Evolutionary conservation across 2,329 filamentous ascomycete species (phyloP), one percentile per base, ranked within the genome.

Genomic region (Xylaria sp.): DNA sequence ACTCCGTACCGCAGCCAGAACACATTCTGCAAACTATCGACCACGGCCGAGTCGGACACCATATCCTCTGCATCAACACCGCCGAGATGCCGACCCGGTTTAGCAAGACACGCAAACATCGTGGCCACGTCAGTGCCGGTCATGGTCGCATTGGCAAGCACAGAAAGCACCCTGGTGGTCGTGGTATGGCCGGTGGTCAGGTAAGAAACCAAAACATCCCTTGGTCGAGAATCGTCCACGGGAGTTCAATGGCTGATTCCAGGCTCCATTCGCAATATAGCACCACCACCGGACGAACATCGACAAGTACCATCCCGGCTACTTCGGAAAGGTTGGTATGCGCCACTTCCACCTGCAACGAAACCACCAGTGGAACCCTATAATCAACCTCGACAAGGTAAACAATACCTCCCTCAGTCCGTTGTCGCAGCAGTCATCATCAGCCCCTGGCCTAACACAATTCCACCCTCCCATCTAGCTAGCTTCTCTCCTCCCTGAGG

Each of bases 101-200:
- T 29, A 67, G 63, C 62, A 72, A 72, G 70, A 72, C 70, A 45
- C 69, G 70, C 58, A 72, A 72, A 45, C 70, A 72, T 88, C 94
- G 95, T 88, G 95, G 95, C 85, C 93, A 99, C 87, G 96, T 99
- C 82, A 96, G 92, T 81, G 93, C 94, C 89, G 96, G 96, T 89
- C 90, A 98, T 85, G 95, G 96, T 88, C 95, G 95, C 90, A 85
- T 98, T 82, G 96, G 96, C 84, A 98, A 98, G 92, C 94, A 97
- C 92, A 89, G 96, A 82, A 98, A 99, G 91, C 89, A 91, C 77
- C 89, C 88, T 76, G 89, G 89, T 90, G 89, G 89, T 88, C 87
- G 92, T 92, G 89, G 89, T 90, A 87, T 91, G 86, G 96, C 96
- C 83, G 65, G 66, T 67, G 65, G 64, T 61, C 64, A 67, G 62